Evolutionary conservation across 371 early-diverging fungal genomes (phyloP).

Genomic region (Mucor velutinosus): DNA sequence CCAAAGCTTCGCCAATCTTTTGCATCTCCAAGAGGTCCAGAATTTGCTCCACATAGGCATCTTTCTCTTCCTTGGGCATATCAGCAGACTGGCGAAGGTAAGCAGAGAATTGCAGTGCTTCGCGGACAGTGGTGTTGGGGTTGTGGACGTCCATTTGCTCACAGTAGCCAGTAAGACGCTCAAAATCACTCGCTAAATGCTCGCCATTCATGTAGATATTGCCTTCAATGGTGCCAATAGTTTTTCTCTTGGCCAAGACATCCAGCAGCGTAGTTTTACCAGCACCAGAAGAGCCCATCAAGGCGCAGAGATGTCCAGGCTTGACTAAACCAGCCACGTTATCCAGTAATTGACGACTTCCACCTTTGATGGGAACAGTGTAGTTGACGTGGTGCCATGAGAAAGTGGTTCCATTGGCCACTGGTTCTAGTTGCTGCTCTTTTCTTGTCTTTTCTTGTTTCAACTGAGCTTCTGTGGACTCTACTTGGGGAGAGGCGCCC

Average conservation of each 20-base stretch:
- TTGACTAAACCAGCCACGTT: constrained; percentile 58
- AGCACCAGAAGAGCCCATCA: constrained; percentile 87
- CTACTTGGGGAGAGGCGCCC: constrained; percentile 30
- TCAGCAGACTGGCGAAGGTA: constrained; percentile 66
- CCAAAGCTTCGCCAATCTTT: constrained; percentile 58
- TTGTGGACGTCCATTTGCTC: constrained; percentile 86
- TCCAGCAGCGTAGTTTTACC: constrained; percentile 92
- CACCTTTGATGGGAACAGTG: constrained; percentile 59
- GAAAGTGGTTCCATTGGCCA: constrained; percentile 51
- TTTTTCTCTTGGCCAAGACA: constrained; percentile 80
- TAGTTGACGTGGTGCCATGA: constrained; percentile 62
- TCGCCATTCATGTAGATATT: constrained; percentile 67
- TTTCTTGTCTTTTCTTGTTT: constrained; percentile 45
- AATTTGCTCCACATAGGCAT: constrained; percentile 72
- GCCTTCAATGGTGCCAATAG: constrained; percentile 75
- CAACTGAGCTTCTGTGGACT: constrained; percentile 26
- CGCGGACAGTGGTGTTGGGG: constrained; percentile 63
- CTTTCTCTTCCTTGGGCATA: constrained; percentile 52
- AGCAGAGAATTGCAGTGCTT: constrained; percentile 75
- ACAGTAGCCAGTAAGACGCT: constrained; percentile 78
- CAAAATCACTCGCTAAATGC: constrained; percentile 54
- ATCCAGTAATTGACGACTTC: constrained; percentile 50
- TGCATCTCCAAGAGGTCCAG: constrained; percentile 67
- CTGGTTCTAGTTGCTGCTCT: constrained; percentile 27
- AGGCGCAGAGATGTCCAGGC: constrained; percentile 70